Evolutionary conservation across 2,329 filamentous ascomycete genomes (phyloP), one percentile per base, ranked within the genome.

Genomic region (Penicillium vulpinum): DNA sequence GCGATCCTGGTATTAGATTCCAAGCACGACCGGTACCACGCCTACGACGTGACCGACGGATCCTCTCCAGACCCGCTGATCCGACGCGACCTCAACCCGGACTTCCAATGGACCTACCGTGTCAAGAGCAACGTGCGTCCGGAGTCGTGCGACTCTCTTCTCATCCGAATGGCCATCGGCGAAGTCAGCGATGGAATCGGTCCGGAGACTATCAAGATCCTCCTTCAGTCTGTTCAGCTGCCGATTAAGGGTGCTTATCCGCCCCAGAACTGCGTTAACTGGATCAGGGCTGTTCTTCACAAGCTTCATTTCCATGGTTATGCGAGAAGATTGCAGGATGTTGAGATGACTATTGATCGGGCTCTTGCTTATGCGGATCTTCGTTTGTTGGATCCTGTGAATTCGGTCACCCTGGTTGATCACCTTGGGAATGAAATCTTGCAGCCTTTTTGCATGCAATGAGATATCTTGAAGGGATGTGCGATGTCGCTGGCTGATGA

Each of bases 41-140:
- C 49, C 15, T 57, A 36, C 50, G 54, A 57, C 21, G 43, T 46
- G n/a, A 57, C 49, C 16, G 50, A 57, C 10, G 54, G 41, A 38
- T 15, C 36, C 16, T 36, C 36, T 9, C 49, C 50, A 3, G 50
- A 57, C 29, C 35, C 21, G 0, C 4, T 47, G 2, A 4, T 29
- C 2, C 50, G 41, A 1, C 29, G 21, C 4, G 50, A 57, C 29
- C 35, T 36, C 16, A 57, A 57, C 11, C 50, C 54, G 0, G 40
- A 57, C 28, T 43, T 24, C 43, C 18, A 57, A n/a, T 57, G 54
- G 54, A 28, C 22, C 8, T 57, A 41, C 36, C 49, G 54, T 0
- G 35, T 41, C 28, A 54, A 48, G 36, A 48, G 5, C 13, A 36
- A 57, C 15, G 44, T 57, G 7, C 26, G 31, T 18, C 54, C 50